Conservation (phyloP, 495 filamentous ascomycete species). For the Trichoderma asperelloides region DNA sequence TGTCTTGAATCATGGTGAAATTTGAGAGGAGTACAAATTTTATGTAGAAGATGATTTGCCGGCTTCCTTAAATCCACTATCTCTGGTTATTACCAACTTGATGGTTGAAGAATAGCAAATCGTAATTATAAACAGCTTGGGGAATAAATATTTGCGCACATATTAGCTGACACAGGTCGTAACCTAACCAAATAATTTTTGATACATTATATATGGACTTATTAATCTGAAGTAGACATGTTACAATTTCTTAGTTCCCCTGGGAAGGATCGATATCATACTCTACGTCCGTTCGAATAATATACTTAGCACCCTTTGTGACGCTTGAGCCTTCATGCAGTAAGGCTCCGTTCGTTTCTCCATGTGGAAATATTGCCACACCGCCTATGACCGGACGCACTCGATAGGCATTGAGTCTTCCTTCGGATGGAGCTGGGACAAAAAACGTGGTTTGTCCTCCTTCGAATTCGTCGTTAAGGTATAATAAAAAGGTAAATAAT, state of each 20-base stretch:
- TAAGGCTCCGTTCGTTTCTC: constrained; percentile 32
- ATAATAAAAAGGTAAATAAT: constrained; percentile 42
- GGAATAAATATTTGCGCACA: too few species aligned
- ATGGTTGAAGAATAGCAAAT: too few species aligned
- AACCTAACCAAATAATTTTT: too few species aligned
- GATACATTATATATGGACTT: too few species aligned
- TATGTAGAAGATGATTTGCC: too few species aligned
- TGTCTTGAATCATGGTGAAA: neutral
- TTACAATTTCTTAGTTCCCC: too few species aligned
- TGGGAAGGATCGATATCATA: constrained; percentile 32
- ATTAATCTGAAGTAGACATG: too few species aligned
- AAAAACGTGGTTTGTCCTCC: constrained; percentile 44
- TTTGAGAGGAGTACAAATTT: neutral
- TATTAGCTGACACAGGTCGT: too few species aligned
- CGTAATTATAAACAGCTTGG: too few species aligned
- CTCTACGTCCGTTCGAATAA: constrained; percentile 40
- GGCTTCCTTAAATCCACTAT: too few species aligned
- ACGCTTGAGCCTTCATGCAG: constrained; percentile 43
- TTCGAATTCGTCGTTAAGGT: constrained; percentile 44
- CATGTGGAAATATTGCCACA: constrained; percentile 39
- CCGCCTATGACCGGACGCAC: constrained; percentile 39
- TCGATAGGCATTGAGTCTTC: constrained; percentile 37
- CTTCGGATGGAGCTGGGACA: constrained; percentile 33
- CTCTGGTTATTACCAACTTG: too few species aligned
- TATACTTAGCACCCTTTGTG: constrained; percentile 35